Evolutionary conservation across 2,329 filamentous ascomycete species (phyloP).

Genomic region (Oidium heveae): DNA sequence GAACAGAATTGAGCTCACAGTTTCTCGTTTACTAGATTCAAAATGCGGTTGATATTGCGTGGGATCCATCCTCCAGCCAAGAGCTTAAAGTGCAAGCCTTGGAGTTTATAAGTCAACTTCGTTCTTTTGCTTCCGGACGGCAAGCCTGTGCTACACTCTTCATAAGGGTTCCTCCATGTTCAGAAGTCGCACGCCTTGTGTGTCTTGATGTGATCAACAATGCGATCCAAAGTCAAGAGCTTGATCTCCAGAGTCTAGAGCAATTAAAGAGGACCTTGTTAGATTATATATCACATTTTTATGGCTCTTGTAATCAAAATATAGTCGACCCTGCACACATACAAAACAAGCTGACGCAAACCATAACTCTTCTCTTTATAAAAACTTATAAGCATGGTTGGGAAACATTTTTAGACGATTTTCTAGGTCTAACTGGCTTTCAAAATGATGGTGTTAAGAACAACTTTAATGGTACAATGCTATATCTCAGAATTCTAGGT

Average conservation of each 20-base stretch:
- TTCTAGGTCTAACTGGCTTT: slow-evolving; percentile 46
- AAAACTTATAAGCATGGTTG: slow-evolving; percentile 66
- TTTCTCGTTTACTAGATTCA: slow-evolving; percentile 41
- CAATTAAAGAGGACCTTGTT: slow-evolving; percentile 63
- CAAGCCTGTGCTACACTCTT: slow-evolving; percentile 75
- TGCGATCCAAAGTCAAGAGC: slow-evolving; percentile 54
- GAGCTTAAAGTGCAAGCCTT: slow-evolving; percentile 59
- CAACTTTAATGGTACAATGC: slow-evolving; percentile 50
- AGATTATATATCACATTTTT: slow-evolving; percentile 54
- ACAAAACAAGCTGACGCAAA: slow-evolving; percentile 95
- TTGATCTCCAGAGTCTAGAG: slow-evolving; percentile 46
- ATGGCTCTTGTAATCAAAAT: slow-evolving; percentile 29
- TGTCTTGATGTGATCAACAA: slow-evolving; percentile 85
- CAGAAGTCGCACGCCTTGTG: slow-evolving; percentile 69
- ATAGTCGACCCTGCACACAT: slow-evolving; percentile 47
- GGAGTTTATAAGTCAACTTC: slow-evolving; percentile 54
- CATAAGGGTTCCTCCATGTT: slow-evolving; percentile 45
- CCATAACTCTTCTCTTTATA: slow-evolving; percentile 79
- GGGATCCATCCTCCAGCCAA: slow-evolving; percentile 53
- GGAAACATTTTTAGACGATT: slow-evolving; percentile 78
- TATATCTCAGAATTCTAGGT: slow-evolving; percentile 71
- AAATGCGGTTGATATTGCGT: slow-evolving; percentile 87
- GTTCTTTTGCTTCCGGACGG: slow-evolving; percentile 65
- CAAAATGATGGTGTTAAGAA: slow-evolving; percentile 33
- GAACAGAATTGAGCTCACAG: neutral